Evolutionary conservation across 768 basidiomycete species (phyloP).

Genomic region (Royoungia palumana): DNA sequence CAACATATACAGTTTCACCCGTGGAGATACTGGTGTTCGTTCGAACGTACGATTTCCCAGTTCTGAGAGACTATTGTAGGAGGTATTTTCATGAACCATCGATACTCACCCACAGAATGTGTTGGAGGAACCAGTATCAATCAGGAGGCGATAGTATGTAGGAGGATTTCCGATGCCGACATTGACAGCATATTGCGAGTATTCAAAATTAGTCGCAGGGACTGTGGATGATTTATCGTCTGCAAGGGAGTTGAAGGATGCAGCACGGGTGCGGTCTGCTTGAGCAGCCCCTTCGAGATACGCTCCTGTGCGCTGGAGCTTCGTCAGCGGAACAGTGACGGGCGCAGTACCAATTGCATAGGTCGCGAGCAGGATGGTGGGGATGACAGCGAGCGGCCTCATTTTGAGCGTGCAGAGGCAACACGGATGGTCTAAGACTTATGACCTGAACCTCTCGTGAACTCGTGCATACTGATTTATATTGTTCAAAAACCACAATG

Average conservation of each 20-base stretch:
- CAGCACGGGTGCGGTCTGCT: conserved; percentile 12
- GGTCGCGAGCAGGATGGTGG: not conserved
- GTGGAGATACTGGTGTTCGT: conserved; percentile 20
- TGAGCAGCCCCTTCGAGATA: conserved; percentile 10
- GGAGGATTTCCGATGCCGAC: conserved; percentile 26
- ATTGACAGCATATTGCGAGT: conserved; percentile 13
- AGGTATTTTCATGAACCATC: not conserved
- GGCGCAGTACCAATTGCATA: not conserved
- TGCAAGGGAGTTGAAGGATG: not conserved
- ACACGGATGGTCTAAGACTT: too few relatives aligned
- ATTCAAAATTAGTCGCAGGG: conserved; percentile 9
- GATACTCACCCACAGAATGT: conserved; percentile 19
- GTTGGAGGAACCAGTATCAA: conserved; percentile 29
- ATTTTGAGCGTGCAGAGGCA: too few relatives aligned
- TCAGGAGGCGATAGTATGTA: conserved; percentile 23
- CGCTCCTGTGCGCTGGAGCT: conserved; percentile 2
- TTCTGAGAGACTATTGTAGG: too few relatives aligned
- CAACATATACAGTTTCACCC: conserved; percentile 8
- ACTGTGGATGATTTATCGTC: not conserved
- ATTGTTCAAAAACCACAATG: too few relatives aligned
- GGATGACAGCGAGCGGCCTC: too few relatives aligned
- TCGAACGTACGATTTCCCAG: conserved; percentile 9
- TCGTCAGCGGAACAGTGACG: conserved; percentile 6
- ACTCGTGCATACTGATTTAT: too few relatives aligned
- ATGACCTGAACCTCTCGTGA: too few relatives aligned